Conservation (phyloP, 225 moss, liverwort and hornwort species). For the Bryoerythrophyllum caledonicum region DNA sequence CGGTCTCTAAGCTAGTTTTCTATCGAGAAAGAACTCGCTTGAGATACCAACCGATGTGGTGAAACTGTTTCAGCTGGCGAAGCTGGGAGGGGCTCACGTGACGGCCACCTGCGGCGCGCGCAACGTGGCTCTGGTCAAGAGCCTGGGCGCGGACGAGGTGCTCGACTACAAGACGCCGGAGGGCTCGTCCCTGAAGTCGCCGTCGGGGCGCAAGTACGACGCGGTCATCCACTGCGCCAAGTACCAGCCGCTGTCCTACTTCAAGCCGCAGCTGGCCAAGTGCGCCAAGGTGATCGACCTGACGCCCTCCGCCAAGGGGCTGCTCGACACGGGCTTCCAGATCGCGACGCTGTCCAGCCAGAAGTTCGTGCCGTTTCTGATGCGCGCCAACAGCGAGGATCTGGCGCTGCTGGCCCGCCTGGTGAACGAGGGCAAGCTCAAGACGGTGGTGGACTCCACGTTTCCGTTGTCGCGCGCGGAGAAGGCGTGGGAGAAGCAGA, state of each 20-base stretch:
- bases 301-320: constrained; percentile 13
- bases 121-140: constrained; percentile 61
- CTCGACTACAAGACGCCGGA: constrained; percentile 69
- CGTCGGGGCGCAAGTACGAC: constrained; percentile 73
- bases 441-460: constrained; percentile 64
- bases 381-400: constrained; percentile 31
- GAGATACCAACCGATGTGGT: too few relatives aligned
- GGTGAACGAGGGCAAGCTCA: constrained; percentile 58
- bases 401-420: constrained; percentile 41
- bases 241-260: constrained; percentile 32
- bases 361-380: constrained; percentile 32
- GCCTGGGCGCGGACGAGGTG: constrained; percentile 73
- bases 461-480: constrained; percentile 50
- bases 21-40: too few relatives aligned
- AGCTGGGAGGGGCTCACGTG: constrained; percentile 70
- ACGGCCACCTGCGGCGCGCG: constrained; percentile 71
- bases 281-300: constrained; percentile 58
- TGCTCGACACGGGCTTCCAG: constrained; percentile 30
- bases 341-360: constrained; percentile 46
- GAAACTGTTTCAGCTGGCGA: constrained; percentile 54
- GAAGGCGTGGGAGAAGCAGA: constrained; percentile 69
- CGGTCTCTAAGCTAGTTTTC: too few relatives aligned
- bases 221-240: constrained; percentile 51
- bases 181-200: constrained; percentile 48
- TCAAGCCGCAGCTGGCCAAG: constrained; percentile 56